Conservation (phyloP, 768 basidiomycete genomes). For the Rhizopogon vulgaris region DNA sequence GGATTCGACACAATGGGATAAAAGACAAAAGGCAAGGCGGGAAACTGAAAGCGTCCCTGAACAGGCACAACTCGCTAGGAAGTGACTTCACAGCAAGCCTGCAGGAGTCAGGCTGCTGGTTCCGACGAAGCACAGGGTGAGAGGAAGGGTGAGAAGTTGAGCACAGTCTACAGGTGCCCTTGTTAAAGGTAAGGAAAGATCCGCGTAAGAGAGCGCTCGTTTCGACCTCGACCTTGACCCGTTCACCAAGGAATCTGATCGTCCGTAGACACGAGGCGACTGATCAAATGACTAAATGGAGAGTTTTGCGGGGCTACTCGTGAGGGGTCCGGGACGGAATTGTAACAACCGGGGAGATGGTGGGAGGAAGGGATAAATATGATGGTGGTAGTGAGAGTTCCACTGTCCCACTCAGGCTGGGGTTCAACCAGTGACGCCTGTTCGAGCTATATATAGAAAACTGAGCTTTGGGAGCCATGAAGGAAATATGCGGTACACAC, state of each 20-base stretch:
- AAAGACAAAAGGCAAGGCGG: not conserved
- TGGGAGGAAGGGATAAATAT: not conserved
- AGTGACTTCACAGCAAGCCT: slow-evolving; percentile 1
- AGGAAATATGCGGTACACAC: not conserved
- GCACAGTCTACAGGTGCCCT: not conserved
- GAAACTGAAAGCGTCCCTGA: not conserved
- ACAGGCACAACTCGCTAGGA: not conserved
- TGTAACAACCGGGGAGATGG: not conserved
- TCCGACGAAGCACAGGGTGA: not conserved
- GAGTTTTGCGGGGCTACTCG: not conserved
- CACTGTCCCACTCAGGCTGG: too few relatives aligned
- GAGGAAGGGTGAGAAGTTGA: not conserved
- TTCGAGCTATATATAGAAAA: not conserved
- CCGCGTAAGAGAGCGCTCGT: not conserved
- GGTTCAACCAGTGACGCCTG: not conserved
- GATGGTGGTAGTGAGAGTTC: not conserved
- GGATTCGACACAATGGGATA: not conserved
- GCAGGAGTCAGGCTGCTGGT: not conserved
- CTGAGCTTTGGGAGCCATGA: not conserved
- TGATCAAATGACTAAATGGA: not conserved
- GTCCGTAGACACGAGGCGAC: not conserved
- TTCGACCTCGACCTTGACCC: not conserved
- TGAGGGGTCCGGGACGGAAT: not conserved
- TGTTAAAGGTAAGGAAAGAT: not conserved
- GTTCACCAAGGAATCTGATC: not conserved